A percentile compares a stretch with the other conserved stretches of the same genome.
Evolutionary conservation across 768 basidiomycete species (phyloP).

Genomic region (Aureoboletus auriporus): DNA sequence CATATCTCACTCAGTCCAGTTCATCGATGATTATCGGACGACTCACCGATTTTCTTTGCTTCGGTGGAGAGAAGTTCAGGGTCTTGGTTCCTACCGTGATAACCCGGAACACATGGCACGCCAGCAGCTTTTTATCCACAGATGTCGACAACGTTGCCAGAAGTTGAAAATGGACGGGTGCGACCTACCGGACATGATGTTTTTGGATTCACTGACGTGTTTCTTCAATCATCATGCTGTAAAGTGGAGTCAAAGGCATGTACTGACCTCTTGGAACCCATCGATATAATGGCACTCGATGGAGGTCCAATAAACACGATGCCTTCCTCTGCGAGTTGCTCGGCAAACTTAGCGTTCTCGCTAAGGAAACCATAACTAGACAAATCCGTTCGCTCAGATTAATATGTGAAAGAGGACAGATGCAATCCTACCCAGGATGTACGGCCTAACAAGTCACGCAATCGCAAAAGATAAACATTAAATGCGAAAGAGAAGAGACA

Average conservation of each 20-base stretch:
- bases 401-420: background rate
- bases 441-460: slow-evolving; percentile 58
- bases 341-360: slow-evolving; percentile 83
- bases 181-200: slow-evolving; percentile 77
- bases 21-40: background rate
- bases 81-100: slow-evolving; percentile 83
- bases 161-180: background rate
- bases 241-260: background rate
- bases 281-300: slow-evolving; percentile 79
- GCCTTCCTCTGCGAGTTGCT: slow-evolving; percentile 68
- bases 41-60: slow-evolving; percentile 64
- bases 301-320: slow-evolving; percentile 92
- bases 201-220: slow-evolving; percentile 79
- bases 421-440: slow-evolving; percentile 70
- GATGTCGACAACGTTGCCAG: slow-evolving; percentile 2
- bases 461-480: background rate
- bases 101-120: slow-evolving; percentile 92
- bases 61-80: slow-evolving; percentile 62
- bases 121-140: slow-evolving; percentile 58
- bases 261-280: slow-evolving; percentile 89
- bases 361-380: slow-evolving; percentile 84
- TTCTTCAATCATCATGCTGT: background rate
- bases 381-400: background rate
- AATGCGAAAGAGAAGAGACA: background rate
- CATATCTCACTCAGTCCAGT: background rate